Evolutionary conservation across 192 early-diverging fungal species (phyloP), one percentile per base, ranked within the genome.

Genomic region (Chytriomyces hyalinus): DNA sequence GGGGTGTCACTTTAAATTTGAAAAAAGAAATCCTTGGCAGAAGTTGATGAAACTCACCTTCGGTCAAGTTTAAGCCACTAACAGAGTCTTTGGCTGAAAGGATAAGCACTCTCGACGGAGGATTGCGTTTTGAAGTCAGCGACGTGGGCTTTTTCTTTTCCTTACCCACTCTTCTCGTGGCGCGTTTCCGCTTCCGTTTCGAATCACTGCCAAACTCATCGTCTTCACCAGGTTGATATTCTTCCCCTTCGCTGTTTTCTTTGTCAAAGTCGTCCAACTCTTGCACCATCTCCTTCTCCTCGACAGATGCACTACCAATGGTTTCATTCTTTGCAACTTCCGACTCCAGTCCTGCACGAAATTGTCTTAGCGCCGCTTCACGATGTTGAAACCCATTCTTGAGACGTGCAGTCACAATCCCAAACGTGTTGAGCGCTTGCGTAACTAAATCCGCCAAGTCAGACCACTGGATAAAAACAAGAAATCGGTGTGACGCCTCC

Each of bases 1-100:
- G 57, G 17, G 57, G 15, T 59, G 20, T 5, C 57, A 60, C 22
- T n/a, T n/a, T 4, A 59, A 59, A 59, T 15, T n/a, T n/a, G 1
- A 5, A 59, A 5, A 59, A 59, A 59, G 57, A 59, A 59, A n/a
- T 59, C 20, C 20, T 59, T 59, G 20, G 57, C 20, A 22, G 20
- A 22, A 59, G 20, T 59, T 22, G 20, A 59, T n/a, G 17, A n/a
- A n/a, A 53, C 9, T 17, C 11, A 48, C 11, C 66, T 28, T 47
- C 20, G n/a, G 49, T 78, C 76, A 78, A 71, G 28, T 78, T 78
- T 49, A 78, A 60, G 10, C 76, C 76, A 67, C 76, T 78, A 3
- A 78, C 76, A 59, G 76, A 78, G 49, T 78, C 76, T 24, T 44
- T 74, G 45, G 76, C 76, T 11, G 76, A 78, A 22, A 78, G 70